Conservation (phyloP, 2,329 filamentous ascomycete species). For the Delphinella strobiligena region DNA sequence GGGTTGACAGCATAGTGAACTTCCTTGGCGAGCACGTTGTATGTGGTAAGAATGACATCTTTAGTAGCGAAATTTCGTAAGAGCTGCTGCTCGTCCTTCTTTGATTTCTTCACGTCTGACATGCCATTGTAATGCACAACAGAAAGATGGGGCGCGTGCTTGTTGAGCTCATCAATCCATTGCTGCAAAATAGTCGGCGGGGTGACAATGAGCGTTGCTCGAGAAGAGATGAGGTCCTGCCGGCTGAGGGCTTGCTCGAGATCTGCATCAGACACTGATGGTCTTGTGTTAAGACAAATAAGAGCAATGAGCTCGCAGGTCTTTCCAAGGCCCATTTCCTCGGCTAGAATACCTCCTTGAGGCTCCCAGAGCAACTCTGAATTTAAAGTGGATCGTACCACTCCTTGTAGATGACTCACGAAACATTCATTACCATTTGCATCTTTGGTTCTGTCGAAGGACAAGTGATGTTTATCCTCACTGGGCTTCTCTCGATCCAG, state of each 20-base stretch:
- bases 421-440: slow-evolving; percentile 35
- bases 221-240: slow-evolving; percentile 25
- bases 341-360: slow-evolving; percentile 55
- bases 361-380: slow-evolving; percentile 33
- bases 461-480: not conserved
- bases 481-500: slow-evolving; percentile 43
- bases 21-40: slow-evolving; percentile 63
- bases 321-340: slow-evolving; percentile 78
- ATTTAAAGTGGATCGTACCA: slow-evolving; percentile 27
- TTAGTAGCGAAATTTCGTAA: slow-evolving; percentile 34
- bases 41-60: slow-evolving; percentile 52
- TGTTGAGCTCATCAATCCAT: slow-evolving; percentile 48
- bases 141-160: slow-evolving; percentile 44
- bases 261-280: slow-evolving; percentile 2
- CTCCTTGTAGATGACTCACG: slow-evolving; percentile 52
- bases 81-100: slow-evolving; percentile 26
- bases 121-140: slow-evolving; percentile 47
- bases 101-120: slow-evolving; percentile 15
- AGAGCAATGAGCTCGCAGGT: slow-evolving; percentile 64
- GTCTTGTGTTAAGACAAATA: slow-evolving; percentile 49
- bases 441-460: slow-evolving; percentile 26
- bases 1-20: slow-evolving; percentile 62
- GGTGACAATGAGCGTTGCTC: slow-evolving; percentile 51
- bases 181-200: slow-evolving; percentile 50
- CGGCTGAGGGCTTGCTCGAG: not conserved